A percentile compares a stretch with the other conserved stretches of the same genome.
These are phyloP conservation scores for Pascua guehoae DNA, from an alignment of 1,284 basidiomycete species.

Conservation along the genomic window DNA sequence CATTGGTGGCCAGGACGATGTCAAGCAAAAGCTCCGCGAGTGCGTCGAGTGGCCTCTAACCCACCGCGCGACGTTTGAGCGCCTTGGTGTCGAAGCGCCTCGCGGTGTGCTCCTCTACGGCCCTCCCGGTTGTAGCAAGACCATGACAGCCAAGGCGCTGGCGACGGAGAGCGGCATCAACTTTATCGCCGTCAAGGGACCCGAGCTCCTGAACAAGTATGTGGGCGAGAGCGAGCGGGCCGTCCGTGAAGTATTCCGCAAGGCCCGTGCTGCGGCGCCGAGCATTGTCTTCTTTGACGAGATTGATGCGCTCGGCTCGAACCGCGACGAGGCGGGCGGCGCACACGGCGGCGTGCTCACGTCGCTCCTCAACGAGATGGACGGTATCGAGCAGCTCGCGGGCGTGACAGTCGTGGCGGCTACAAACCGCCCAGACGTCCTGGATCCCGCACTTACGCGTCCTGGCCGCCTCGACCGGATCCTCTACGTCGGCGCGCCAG, in stretches of 20 bases:
- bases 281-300: conserved; percentile 98
- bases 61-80: conserved; percentile 76
- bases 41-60: conserved; percentile 92
- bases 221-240: conserved; percentile 96
- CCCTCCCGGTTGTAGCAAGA: conserved; percentile 97
- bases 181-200: conserved; percentile 96
- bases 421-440: conserved; percentile 89
- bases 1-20: conserved; percentile 76
- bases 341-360: conserved; percentile 83
- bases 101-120: conserved; percentile 91
- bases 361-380: conserved; percentile 95
- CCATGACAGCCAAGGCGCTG: conserved; percentile 86
- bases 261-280: conserved; percentile 87
- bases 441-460: conserved; percentile 90
- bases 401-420: conserved; percentile 94
- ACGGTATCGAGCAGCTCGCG: conserved; percentile 88
- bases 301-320: conserved; percentile 86
- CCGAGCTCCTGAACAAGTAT: conserved; percentile 94
- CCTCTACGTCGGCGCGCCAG: conserved; percentile 89
- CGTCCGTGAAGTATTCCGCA: conserved; percentile 90
- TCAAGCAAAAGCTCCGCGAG: conserved; percentile 79
- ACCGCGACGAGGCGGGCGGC: conserved; percentile 62
- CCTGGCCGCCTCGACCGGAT: conserved; percentile 95
- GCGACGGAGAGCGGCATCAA: conserved; percentile 94
- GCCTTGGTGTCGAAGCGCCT: conserved; percentile 83